Base-by-base conservation (phyloP, 768 basidiomycete species). In the Pleurotus salmoneostramineus region DNA sequence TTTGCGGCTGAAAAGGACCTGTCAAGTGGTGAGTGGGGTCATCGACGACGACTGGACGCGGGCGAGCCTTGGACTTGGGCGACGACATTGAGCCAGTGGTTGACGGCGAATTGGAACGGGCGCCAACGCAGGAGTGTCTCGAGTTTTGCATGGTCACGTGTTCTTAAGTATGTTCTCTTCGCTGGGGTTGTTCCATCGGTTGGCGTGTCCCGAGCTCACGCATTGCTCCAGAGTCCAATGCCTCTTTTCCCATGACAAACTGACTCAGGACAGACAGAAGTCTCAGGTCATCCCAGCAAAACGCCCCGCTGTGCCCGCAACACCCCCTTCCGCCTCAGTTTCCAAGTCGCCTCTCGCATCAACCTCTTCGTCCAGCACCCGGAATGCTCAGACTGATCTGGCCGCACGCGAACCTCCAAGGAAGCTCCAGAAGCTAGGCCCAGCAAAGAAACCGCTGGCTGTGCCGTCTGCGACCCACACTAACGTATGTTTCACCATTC, bases 171-270 rank as follows among this genome's bases (percentile, higher is more conserved):
- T 92, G 91, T 91, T 93, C 67, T 78, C 86, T 32, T 72, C 79
- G 3, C 67, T 80, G 4, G 76, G 78, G 6, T 77, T 86, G 15
- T 91, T 92, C 68, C 78, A 76, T 27, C 68, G 72, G 4, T 62
- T 87, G 8, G 67, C 78, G 6, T 93, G 91, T 73, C 90, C 90
- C 4, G 77, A 83, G 31, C 64, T 56, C 56, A 50, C 65, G 2
- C 58, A 68, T 40, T 91, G 91, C 66, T 67, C 68, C 1, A 74
- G 85, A 15, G 59, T 71, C 6, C 65, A 72, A 35, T 94, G 92
- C 68, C 61, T 89, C 12, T 92, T 88, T 70, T 87, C 86, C 15
- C 92, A 93, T 67, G 66, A 71, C 67, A 6, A 73, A 77, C 52
- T 61, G 76, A 8, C 70, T 1, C 21, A 27, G 70, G 0, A 69